Evolutionary conservation across 1,284 basidiomycete species (phyloP).

Genomic region (Veloporphyrellus conicus): DNA sequence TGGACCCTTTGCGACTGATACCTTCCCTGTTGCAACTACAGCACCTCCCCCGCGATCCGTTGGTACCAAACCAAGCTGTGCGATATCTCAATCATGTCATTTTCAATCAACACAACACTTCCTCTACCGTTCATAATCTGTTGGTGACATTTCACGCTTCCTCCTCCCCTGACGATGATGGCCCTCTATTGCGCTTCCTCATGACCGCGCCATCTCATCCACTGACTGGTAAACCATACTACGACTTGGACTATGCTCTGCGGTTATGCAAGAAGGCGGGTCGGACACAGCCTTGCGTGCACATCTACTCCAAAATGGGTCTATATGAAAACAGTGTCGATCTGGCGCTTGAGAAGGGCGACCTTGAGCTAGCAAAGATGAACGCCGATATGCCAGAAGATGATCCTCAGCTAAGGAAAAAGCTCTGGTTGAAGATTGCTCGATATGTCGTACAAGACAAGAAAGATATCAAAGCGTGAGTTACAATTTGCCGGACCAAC

Average conservation of each 20-base stretch:
- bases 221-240: slow-evolving; percentile 83
- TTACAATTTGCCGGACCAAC: slow-evolving; percentile 17
- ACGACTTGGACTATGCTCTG: slow-evolving; percentile 95
- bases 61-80: slow-evolving; percentile 78
- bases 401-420: slow-evolving; percentile 82
- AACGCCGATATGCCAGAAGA: slow-evolving; percentile 93
- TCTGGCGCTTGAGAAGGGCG: slow-evolving; percentile 88
- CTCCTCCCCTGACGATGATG: slow-evolving; percentile 64
- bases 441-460: slow-evolving; percentile 96
- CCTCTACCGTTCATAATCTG: slow-evolving; percentile 90
- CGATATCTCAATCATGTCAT: slow-evolving; percentile 85
- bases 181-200: slow-evolving; percentile 80
- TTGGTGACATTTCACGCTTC: slow-evolving; percentile 83
- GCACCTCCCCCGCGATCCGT: slow-evolving; percentile 61
- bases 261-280: slow-evolving; percentile 83
- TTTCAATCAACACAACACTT: slow-evolving; percentile 74
- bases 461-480: slow-evolving; percentile 94
- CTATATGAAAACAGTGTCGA: slow-evolving; percentile 96
- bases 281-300: slow-evolving; percentile 86
- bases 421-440: slow-evolving; percentile 97
- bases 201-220: slow-evolving; percentile 81
- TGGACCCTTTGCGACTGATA: slow-evolving; percentile 83
- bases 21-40: slow-evolving; percentile 86
- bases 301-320: slow-evolving; percentile 98
- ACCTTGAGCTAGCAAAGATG: slow-evolving; percentile 87